These are phyloP conservation scores for Cladosporium colombiae DNA, from an alignment of 2,329 filamentous ascomycete species.

Conservation along the genomic window DNA sequence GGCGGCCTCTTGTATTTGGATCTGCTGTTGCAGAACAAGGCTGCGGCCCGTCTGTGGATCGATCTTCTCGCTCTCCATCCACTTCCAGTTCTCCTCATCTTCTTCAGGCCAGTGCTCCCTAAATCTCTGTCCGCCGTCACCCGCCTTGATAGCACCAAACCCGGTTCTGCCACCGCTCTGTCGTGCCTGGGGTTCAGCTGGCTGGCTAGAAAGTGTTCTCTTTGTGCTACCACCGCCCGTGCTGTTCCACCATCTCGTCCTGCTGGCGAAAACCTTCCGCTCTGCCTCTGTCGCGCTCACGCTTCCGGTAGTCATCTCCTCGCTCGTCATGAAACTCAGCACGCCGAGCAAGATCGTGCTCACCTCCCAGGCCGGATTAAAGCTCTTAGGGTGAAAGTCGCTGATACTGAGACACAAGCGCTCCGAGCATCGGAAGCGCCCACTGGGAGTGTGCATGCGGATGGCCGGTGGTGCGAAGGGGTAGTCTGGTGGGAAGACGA, in stretches of 20 bases:
- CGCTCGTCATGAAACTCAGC: constrained; percentile 95
- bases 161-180: constrained; percentile 57
- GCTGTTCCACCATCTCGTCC: constrained; percentile 93
- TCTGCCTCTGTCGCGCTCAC: constrained; percentile 76
- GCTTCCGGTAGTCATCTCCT: constrained; percentile 97
- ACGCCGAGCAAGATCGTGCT: constrained; percentile 93
- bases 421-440: constrained; percentile 90
- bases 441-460: constrained; percentile 96
- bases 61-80: constrained; percentile 82
- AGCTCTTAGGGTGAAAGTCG: constrained; percentile 96
- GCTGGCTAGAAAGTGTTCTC: constrained; percentile 45
- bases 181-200: constrained; percentile 41
- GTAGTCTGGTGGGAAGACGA: constrained; percentile 94
- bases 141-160: constrained; percentile 78
- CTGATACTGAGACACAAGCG: constrained; percentile 93
- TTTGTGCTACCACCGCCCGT: constrained; percentile 79
- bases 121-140: constrained; percentile 91
- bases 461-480: constrained; percentile 96
- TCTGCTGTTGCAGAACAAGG: constrained; percentile 37
- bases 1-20: constrained; percentile 60
- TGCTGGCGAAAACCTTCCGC: constrained; percentile 72
- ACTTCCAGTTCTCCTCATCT: constrained; percentile 85
- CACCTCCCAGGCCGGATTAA: constrained; percentile 98
- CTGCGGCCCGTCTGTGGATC: constrained; percentile 70
- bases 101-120: constrained; percentile 84